These are phyloP conservation scores for Kockiozyma suomiensis DNA, from an alignment of 805 yeast genomes.

Conservation along the genomic window DNA sequence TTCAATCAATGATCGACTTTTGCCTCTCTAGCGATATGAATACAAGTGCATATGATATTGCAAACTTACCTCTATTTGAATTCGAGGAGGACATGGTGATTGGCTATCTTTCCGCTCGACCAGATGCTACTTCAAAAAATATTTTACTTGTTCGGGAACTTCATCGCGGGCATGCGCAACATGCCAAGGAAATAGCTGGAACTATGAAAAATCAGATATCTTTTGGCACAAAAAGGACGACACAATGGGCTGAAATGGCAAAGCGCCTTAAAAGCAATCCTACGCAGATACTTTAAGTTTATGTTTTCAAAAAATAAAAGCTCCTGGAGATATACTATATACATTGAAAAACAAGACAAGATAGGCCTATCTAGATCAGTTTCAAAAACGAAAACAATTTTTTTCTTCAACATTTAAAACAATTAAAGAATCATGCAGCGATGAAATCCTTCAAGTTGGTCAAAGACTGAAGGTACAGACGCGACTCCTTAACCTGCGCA, in stretches of 20 bases:
- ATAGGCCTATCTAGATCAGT: not conserved
- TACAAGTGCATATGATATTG: constrained; percentile 7
- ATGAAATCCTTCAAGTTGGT: constrained; percentile 14
- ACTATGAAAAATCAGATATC: constrained; percentile 13
- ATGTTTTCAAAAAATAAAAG: not conserved
- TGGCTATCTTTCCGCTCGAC: constrained; percentile 5
- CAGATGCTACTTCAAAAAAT: constrained; percentile 18
- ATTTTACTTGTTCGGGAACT: constrained; percentile 18
- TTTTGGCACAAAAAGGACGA: constrained; percentile 12
- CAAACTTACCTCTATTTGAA: constrained; percentile 6
- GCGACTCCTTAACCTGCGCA: constrained; percentile 18
- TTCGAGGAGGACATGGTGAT: constrained; percentile 16
- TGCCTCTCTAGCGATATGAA: constrained; percentile 2
- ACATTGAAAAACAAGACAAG: not conserved
- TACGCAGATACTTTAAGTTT: constrained; percentile 5
- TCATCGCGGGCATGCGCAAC: constrained; percentile 16
- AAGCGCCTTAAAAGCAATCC: constrained; percentile 9
- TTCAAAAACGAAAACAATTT: not conserved
- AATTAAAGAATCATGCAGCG: constrained; percentile 19
- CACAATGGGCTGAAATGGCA: constrained; percentile 23
- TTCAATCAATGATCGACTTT: constrained; percentile 16
- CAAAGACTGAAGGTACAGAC: constrained; percentile 20
- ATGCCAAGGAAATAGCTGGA: constrained; percentile 12
- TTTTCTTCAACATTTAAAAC: too few species aligned
- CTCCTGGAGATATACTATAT: constrained; percentile 1